Evolutionary conservation across 164 flowering plant genomes (phyloP).

Genomic region (Akebia trifoliata): DNA sequence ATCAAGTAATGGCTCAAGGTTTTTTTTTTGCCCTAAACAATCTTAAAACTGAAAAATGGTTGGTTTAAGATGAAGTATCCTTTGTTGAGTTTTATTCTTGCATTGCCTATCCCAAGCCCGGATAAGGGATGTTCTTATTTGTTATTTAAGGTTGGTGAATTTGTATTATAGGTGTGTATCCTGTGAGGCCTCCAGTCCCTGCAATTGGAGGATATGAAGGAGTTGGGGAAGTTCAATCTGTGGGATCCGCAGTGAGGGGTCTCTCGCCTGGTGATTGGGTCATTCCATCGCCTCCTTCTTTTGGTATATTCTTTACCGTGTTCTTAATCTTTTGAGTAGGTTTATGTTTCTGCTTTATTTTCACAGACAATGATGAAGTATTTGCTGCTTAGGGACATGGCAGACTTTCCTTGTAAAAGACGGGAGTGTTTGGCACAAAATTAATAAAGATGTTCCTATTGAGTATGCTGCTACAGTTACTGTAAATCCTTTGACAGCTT

Average conservation of each 20-base stretch:
- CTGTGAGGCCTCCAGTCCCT: conserved; percentile 82
- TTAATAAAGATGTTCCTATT: conserved; percentile 59
- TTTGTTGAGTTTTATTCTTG: background rate
- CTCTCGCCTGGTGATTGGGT: conserved; percentile 88
- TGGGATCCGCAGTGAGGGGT: conserved; percentile 66
- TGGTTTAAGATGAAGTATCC: no score
- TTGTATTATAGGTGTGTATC: conserved; percentile 73
- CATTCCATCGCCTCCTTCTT: conserved; percentile 85
- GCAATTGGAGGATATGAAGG: conserved; percentile 98
- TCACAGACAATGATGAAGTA: conserved; percentile 10
- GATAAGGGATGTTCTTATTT: background rate
- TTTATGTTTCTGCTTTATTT: conserved; percentile 2
- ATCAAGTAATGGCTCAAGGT: no score
- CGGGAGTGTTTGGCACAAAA: conserved; percentile 77
- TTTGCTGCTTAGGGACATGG: conserved; percentile 67
- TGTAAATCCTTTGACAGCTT: conserved; percentile 91
- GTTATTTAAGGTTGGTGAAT: no score
- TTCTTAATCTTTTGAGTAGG: background rate
- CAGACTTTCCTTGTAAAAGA: conserved; percentile 87
- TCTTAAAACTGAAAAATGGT: no score
- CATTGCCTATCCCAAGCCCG: no score
- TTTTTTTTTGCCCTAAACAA: no score
- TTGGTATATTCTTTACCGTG: conserved; percentile 39
- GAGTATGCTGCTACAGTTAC: conserved; percentile 91
- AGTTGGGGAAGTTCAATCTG: conserved; percentile 74